Conservation (phyloP, 129 eudicot species). For the Deinandra increscens region DNA sequence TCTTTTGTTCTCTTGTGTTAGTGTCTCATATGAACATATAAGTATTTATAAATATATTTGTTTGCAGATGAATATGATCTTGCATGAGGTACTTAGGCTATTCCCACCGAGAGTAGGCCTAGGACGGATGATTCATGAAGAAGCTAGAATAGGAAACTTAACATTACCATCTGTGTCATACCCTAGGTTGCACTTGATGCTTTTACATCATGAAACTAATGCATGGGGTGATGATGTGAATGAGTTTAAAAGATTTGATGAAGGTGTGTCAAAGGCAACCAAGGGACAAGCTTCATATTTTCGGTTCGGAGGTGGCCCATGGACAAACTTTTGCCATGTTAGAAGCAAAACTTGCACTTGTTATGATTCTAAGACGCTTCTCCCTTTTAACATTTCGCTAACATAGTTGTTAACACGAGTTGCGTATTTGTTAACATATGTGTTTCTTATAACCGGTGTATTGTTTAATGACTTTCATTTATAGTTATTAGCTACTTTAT, state of each 20-base stretch:
- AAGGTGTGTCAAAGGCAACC: conserved; percentile 38
- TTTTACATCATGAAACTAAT: conserved; percentile 28
- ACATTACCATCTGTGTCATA: conserved; percentile 23
- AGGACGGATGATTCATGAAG: conserved; percentile 26
- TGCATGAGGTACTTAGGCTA: conserved; percentile 41
- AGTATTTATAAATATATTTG: not conserved
- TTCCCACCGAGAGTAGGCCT: conserved; percentile 24
- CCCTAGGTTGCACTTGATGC: conserved; percentile 22
- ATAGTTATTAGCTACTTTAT: too few relatives aligned
- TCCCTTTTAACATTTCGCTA: conserved; percentile 30
- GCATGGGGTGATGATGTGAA: conserved; percentile 39
- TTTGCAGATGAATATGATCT: conserved; percentile 35
- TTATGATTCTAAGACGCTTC: conserved; percentile 37
- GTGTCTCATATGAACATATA: not conserved
- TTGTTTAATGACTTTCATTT: too few relatives aligned
- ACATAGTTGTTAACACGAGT: too few relatives aligned
- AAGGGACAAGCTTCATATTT: conserved; percentile 30
- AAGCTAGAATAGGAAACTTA: conserved; percentile 35
- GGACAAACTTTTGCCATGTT: conserved; percentile 37
- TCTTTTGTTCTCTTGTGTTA: not conserved
- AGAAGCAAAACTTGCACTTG: conserved; percentile 42
- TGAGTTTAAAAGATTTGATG: conserved; percentile 38
- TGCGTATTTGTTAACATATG: too few relatives aligned
- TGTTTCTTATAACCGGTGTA: too few relatives aligned
- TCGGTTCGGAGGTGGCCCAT: conserved; percentile 40